A percentile compares a stretch with the other conserved stretches of the same genome.
phyloP scores from a whole-genome alignment of 2,329 filamentous ascomycete species.

The Fusarium proliferatum region DNA sequence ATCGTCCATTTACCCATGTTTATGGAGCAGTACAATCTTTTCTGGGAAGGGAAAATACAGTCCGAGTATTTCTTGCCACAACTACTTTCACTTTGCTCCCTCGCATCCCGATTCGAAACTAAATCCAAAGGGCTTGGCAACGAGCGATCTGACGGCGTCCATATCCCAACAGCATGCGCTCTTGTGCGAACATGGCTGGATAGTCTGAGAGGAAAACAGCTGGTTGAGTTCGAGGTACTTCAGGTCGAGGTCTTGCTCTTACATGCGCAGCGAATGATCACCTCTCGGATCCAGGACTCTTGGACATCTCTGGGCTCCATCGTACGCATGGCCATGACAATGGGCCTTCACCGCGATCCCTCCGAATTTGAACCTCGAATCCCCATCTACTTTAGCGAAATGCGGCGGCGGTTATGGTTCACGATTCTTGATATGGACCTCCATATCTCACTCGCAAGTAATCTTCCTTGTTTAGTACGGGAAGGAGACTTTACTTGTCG shows the following conservation, averaged over 20 bases:
- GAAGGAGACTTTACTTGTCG: conserved; percentile 65
- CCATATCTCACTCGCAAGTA: conserved; percentile 64
- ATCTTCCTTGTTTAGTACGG: conserved; percentile 62
- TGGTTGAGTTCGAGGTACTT: conserved; percentile 64
- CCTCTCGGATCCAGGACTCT: conserved; percentile 60
- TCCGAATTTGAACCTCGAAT: conserved; percentile 63
- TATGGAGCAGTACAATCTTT: conserved; percentile 61
- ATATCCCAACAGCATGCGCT: conserved; percentile 67
- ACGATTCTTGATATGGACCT: conserved; percentile 68
- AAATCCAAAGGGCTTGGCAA: conserved; percentile 62
- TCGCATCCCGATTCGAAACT: conserved; percentile 64
- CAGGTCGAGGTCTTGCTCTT: conserved; percentile 65
- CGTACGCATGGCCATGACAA: conserved; percentile 68
- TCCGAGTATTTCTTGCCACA: conserved; percentile 65
- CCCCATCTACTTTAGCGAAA: conserved; percentile 63
- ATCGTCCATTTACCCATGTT: conserved; percentile 65
- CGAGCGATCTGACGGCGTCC: conserved; percentile 64
- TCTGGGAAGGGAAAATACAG: conserved; percentile 61
- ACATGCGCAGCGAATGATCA: conserved; percentile 64
- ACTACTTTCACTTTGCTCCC: conserved; percentile 63
- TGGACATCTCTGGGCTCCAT: conserved; percentile 68
- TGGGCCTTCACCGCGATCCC: conserved; percentile 68
- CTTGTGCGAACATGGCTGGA: conserved; percentile 67
- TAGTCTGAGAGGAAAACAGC: conserved; percentile 61
- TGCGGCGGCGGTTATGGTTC: conserved; percentile 66